These are phyloP conservation scores for Kodamaea fungicola DNA, from an alignment of 1,139 yeast genomes.

Conservation along the genomic window DNA sequence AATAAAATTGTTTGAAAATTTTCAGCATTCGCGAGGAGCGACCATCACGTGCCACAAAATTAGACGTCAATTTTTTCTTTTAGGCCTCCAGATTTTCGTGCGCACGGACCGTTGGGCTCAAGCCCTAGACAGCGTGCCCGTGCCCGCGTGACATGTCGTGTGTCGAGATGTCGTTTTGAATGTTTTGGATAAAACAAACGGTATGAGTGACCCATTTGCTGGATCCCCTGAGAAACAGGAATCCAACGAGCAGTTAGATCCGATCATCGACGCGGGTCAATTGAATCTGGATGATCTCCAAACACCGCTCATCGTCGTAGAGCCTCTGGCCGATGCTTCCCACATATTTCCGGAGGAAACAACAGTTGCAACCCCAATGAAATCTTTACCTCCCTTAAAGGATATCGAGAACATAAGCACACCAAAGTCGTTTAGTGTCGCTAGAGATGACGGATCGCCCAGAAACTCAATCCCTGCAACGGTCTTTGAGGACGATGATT, in stretches of 20 bases:
- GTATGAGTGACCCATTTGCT: slow-evolving; percentile 3
- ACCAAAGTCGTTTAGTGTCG: slow-evolving; percentile 42
- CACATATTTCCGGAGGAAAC: slow-evolving; percentile 1
- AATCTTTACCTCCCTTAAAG: slow-evolving; percentile 41
- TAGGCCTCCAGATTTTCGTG: neutral
- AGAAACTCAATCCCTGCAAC: neutral
- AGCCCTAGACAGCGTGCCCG: slow-evolving; percentile 1
- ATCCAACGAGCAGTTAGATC: neutral
- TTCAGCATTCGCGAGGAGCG: slow-evolving; percentile 2
- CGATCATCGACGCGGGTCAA: neutral
- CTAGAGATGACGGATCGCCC: slow-evolving; percentile 30
- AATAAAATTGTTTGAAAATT: slow-evolving; percentile 4
- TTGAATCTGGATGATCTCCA: neutral
- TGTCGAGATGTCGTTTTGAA: no score
- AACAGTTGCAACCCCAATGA: slow-evolving; percentile 11
- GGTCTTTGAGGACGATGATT: slow-evolving; percentile 4
- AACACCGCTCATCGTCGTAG: neutral
- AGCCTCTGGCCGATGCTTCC: neutral
- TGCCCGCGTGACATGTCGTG: no score
- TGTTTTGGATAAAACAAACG: neutral
- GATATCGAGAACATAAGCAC: slow-evolving; percentile 43
- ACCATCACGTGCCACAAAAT: neutral
- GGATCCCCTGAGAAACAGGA: slow-evolving; percentile 1
- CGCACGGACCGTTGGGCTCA: neutral
- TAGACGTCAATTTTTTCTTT: neutral